These are phyloP conservation scores for Fistulinella cinereoalba DNA, from an alignment of 1,284 basidiomycete species.

Conservation along the genomic window DNA sequence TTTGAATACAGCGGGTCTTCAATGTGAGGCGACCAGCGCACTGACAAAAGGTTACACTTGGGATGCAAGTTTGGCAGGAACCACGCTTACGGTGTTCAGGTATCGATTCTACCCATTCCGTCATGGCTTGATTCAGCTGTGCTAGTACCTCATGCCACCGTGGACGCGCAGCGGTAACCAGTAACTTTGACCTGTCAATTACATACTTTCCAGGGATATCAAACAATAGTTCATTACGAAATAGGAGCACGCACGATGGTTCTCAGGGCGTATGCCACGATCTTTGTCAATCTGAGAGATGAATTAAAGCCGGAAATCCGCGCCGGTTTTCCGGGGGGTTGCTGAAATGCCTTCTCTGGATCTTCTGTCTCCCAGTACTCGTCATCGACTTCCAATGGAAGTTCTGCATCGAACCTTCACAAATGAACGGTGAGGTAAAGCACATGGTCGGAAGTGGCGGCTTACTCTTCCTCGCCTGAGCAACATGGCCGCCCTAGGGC, in stretches of 20 bases:
- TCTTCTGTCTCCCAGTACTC: slow-evolving; percentile 72
- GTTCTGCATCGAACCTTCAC: slow-evolving; percentile 70
- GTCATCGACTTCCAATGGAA: slow-evolving; percentile 82
- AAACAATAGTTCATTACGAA: slow-evolving; percentile 2
- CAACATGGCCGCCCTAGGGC: slow-evolving; percentile 70
- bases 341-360: slow-evolving; percentile 50
- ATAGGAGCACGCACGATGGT: slow-evolving; percentile 52
- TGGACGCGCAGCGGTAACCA: slow-evolving; percentile 47
- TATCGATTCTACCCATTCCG: slow-evolving; percentile 68
- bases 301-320: slow-evolving; percentile 62
- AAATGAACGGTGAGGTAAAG: slow-evolving; percentile 9
- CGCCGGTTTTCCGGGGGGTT: slow-evolving; percentile 64
- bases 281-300: slow-evolving; percentile 67
- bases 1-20: slow-evolving; percentile 54
- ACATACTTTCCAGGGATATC: slow-evolving; percentile 56
- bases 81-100: slow-evolving; percentile 63
- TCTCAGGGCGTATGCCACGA: slow-evolving; percentile 66
- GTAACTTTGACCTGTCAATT: slow-evolving; percentile 59
- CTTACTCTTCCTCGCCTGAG: slow-evolving; percentile 78
- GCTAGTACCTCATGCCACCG: slow-evolving; percentile 63
- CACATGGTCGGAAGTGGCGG: slow-evolving; percentile 7
- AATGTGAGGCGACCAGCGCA: slow-evolving; percentile 65
- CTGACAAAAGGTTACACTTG: slow-evolving; percentile 35
- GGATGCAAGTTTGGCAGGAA: background rate
- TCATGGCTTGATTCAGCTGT: slow-evolving; percentile 67